Percentiles rank a stretch among this genome's conserved stretches.
Evolutionary conservation across 2,329 filamentous ascomycete species (phyloP).

Genomic region (Chlorencoelia australis): DNA sequence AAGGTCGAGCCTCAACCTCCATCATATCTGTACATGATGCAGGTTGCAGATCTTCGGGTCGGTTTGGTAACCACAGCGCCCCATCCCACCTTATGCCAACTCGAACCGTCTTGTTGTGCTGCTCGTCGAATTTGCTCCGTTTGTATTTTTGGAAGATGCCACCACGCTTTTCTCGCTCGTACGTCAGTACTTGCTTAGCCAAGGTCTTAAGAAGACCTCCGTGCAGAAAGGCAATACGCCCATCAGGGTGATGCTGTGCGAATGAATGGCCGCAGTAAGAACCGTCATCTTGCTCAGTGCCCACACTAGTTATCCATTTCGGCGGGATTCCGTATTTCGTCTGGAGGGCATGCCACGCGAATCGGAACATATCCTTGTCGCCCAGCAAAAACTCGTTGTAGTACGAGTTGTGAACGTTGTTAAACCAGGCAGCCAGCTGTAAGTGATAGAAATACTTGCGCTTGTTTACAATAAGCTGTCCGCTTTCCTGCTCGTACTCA

Average conservation of each 20-base stretch:
- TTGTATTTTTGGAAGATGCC: too few species aligned
- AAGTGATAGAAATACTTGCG: slow-evolving; percentile 12
- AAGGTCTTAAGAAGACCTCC: slow-evolving; percentile 18
- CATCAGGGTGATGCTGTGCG: slow-evolving; percentile 13
- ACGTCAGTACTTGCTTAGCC: too few species aligned
- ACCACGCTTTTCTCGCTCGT: too few species aligned
- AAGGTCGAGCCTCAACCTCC: too few species aligned
- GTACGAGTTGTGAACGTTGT: slow-evolving; percentile 8
- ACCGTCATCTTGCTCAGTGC: not conserved
- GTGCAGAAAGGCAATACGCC: slow-evolving; percentile 17
- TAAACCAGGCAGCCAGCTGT: slow-evolving; percentile 17
- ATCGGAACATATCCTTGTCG: slow-evolving; percentile 14
- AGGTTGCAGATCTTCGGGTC: too few species aligned
- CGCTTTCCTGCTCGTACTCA: slow-evolving; percentile 16
- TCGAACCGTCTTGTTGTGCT: too few species aligned
- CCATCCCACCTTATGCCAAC: too few species aligned
- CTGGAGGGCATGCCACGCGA: slow-evolving; percentile 9
- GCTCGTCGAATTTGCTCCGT: too few species aligned
- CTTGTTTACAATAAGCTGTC: slow-evolving; percentile 13
- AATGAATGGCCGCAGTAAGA: slow-evolving; percentile 14
- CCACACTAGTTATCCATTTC: slow-evolving; percentile 10
- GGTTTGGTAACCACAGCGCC: too few species aligned
- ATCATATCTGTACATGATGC: too few species aligned
- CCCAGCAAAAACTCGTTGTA: slow-evolving; percentile 17
- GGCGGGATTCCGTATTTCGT: slow-evolving; percentile 12